Evolutionary conservation across 2,329 filamentous ascomycete species (phyloP).

Genomic region (Trichoderma sp.): DNA sequence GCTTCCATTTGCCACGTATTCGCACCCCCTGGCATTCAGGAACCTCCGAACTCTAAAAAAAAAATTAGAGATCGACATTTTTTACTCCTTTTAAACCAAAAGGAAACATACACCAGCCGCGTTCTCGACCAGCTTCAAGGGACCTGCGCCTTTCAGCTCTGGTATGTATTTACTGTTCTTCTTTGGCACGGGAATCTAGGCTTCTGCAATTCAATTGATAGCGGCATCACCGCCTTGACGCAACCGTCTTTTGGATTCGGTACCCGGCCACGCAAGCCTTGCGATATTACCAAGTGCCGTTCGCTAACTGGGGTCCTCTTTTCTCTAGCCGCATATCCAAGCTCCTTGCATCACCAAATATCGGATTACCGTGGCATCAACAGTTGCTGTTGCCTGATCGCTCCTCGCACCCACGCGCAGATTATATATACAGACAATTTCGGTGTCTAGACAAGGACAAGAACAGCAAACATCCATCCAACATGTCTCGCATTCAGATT

Average conservation of each 20-base stretch:
- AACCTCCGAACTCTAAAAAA: constrained; percentile 10
- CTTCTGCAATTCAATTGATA: background rate
- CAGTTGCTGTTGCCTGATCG: background rate
- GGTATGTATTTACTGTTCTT: background rate
- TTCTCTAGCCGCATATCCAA: constrained; percentile 3
- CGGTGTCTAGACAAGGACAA: background rate
- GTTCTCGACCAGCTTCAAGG: background rate
- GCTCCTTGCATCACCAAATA: background rate
- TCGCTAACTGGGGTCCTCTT: background rate
- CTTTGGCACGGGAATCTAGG: background rate
- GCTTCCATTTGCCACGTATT: background rate
- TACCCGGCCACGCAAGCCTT: constrained; percentile 17
- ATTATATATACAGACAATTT: background rate
- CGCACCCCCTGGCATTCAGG: constrained; percentile 1
- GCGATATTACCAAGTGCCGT: background rate
- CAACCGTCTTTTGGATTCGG: background rate
- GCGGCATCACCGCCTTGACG: background rate
- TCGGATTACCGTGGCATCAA: constrained; percentile 16
- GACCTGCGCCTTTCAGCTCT: background rate
- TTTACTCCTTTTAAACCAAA: constrained; percentile 3
- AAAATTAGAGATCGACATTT: background rate
- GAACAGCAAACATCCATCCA: constrained; percentile 25
- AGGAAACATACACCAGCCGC: background rate
- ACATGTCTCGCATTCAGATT: constrained; percentile 87
- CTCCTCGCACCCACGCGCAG: background rate